These are phyloP conservation scores for Eruca vesicaria DNA, from an alignment of 441 rosid species.

Conservation along the genomic window DNA sequence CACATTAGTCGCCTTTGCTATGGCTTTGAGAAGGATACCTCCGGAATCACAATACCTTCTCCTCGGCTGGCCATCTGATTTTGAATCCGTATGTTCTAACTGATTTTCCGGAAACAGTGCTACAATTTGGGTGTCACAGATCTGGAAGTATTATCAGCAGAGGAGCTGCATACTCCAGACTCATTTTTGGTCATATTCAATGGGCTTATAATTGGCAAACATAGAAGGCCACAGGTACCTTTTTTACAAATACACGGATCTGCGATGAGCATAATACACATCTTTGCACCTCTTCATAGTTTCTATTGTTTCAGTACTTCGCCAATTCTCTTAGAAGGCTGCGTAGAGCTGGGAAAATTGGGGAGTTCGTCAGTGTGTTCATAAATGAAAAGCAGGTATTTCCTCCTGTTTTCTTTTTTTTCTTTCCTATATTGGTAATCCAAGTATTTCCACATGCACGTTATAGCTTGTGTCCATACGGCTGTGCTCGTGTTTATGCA, in stretches of 20 bases:
- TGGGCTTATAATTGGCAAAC: conserved; percentile 96
- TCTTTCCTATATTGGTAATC: background rate
- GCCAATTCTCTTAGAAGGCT: conserved; percentile 71
- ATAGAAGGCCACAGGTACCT: conserved; percentile 86
- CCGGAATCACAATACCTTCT: background rate
- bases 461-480: background rate
- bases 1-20: background rate
- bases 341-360: conserved; percentile 90
- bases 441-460: background rate
- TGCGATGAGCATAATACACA: conserved; percentile 4
- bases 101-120: conserved; percentile 53
- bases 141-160: conserved; percentile 78
- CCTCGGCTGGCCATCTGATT: background rate
- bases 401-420: conserved; percentile 15
- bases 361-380: conserved; percentile 89
- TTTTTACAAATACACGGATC: background rate
- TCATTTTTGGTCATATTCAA: conserved; percentile 83
- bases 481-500: conserved; percentile 7
- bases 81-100: conserved; percentile 1
- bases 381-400: conserved; percentile 94
- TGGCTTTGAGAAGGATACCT: conserved; percentile 10
- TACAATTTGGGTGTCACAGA: conserved; percentile 84
- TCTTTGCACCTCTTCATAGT: conserved; percentile 12
- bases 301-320: conserved; percentile 55
- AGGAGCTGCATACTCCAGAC: conserved; percentile 86